Evolutionary conservation across 2,329 filamentous ascomycete species (phyloP).

Genomic region (Botryotinia narcissicola): DNA sequence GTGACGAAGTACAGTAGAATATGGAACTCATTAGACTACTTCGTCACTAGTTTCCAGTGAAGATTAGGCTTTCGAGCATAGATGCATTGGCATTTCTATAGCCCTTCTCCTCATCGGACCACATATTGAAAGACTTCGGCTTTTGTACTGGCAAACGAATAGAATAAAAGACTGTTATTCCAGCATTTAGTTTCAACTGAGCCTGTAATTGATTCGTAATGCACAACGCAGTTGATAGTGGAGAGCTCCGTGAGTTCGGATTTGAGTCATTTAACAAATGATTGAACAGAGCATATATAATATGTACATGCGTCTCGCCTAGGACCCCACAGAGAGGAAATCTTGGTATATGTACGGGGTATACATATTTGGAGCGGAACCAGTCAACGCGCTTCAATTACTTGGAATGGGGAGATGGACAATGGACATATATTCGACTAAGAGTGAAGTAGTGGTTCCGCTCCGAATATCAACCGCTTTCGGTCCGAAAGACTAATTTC

Average conservation of each 20-base stretch:
- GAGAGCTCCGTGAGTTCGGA: background rate
- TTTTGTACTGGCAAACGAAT: background rate
- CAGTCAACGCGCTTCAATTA: background rate
- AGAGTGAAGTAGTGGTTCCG: background rate
- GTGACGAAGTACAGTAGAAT: background rate
- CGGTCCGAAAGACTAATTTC: background rate
- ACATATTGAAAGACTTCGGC: background rate
- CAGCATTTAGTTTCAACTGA: background rate
- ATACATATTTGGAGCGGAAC: background rate
- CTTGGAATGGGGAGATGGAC: background rate
- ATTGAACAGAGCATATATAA: background rate
- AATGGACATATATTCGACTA: background rate
- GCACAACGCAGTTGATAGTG: background rate
- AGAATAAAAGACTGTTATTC: background rate
- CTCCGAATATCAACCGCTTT: conserved; percentile 9
- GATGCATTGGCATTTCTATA: background rate
- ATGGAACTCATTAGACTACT: background rate
- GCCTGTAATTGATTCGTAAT: no score
- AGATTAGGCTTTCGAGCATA: background rate
- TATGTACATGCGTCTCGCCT: background rate
- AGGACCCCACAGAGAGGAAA: background rate
- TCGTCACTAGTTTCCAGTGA: background rate
- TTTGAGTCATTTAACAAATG: background rate
- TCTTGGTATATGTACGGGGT: background rate
- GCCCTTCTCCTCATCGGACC: background rate